phyloP scores from a whole-genome alignment of 768 basidiomycete species.

The Pseudohyphozyma bogoriensis region DNA sequence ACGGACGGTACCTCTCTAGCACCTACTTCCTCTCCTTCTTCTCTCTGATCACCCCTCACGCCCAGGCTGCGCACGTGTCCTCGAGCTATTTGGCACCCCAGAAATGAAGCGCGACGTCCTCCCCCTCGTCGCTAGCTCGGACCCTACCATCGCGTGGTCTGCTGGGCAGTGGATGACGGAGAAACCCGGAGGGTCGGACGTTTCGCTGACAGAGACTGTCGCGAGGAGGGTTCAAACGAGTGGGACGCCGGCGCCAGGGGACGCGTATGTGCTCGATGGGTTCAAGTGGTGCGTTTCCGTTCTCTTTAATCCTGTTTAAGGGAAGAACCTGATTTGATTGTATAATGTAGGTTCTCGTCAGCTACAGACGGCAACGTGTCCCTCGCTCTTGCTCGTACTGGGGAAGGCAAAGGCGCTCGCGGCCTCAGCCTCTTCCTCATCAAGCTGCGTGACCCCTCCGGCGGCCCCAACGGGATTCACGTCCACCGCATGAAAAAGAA shows the following conservation, averaged over 20 bases:
- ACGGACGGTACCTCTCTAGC: conserved; percentile 49
- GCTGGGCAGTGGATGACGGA: conserved; percentile 58
- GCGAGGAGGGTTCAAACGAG: conserved; percentile 37
- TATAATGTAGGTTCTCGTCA: conserved; percentile 16
- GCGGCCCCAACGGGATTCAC: conserved; percentile 50
- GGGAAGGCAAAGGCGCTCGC: conserved; percentile 41
- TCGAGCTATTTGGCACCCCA: conserved; percentile 55
- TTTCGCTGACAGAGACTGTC: conserved; percentile 60
- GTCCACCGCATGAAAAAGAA: conserved; percentile 70
- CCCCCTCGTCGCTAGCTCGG: conserved; percentile 54
- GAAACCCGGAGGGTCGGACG: conserved; percentile 59
- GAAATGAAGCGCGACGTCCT: conserved; percentile 53
- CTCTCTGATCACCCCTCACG: not conserved
- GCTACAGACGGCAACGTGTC: conserved; percentile 67
- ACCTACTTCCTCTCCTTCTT: not conserved
- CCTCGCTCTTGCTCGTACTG: conserved; percentile 64
- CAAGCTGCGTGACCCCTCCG: conserved; percentile 42
- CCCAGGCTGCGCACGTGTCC: conserved; percentile 50
- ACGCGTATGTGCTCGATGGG: conserved; percentile 14
- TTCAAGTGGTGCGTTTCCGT: conserved; percentile 21
- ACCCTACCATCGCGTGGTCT: conserved; percentile 54
- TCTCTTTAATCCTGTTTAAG: not conserved
- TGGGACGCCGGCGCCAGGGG: not conserved
- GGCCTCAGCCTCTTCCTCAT: conserved; percentile 65
- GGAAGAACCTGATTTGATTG: too few relatives aligned